Percentiles rank a stretch among this genome's conserved stretches.
phyloP scores from a whole-genome alignment of 306 rosid genomes.

The Malus asiatica region DNA sequence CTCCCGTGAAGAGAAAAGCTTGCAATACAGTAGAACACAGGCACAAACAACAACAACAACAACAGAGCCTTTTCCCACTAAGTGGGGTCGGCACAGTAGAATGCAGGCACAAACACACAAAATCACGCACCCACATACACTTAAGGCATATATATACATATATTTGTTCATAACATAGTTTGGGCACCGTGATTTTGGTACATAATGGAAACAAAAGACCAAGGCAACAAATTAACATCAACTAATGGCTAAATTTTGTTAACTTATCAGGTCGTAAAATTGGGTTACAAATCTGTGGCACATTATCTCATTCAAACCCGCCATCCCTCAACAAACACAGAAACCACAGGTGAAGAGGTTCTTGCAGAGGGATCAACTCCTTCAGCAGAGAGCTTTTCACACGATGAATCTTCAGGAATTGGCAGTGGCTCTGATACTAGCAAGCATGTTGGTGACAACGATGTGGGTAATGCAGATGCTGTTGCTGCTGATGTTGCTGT shows the following conservation, averaged over 20 bases:
- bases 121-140: background rate
- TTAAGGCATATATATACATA: background rate
- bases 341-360: slow-evolving; percentile 10
- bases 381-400: background rate
- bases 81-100: background rate
- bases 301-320: slow-evolving; percentile 44
- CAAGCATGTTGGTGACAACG: background rate
- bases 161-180: background rate
- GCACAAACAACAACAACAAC: background rate
- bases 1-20: background rate
- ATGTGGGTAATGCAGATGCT: background rate
- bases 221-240: background rate
- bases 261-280: slow-evolving; percentile 19
- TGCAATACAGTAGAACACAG: background rate
- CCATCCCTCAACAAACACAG: background rate
- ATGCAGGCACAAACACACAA: background rate
- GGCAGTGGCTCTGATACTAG: background rate
- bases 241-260: background rate
- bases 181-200: background rate
- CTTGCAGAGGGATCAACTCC: slow-evolving; percentile 8
- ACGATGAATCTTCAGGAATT: background rate
- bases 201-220: background rate
- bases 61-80: no score
- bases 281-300: slow-evolving; percentile 50
- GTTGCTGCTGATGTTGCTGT: background rate